A percentile compares a stretch with the other conserved stretches of the same genome.
These are phyloP conservation scores for Rubia peregrina DNA, from an alignment of 305 asterid species.

Conservation along the genomic window DNA sequence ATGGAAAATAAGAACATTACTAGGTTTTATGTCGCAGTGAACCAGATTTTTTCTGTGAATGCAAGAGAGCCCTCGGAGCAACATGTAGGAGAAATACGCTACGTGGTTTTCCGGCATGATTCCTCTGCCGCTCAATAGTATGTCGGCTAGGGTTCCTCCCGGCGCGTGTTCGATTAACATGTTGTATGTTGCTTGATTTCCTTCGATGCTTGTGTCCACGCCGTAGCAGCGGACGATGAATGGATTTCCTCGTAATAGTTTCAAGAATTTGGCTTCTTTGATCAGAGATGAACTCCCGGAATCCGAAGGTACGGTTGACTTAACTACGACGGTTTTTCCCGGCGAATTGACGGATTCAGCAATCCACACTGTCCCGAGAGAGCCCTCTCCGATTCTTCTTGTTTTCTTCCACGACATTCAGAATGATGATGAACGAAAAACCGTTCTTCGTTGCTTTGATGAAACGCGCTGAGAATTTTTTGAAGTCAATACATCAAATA, in stretches of 20 bases:
- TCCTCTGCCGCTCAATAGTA: neutral
- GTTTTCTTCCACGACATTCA: neutral
- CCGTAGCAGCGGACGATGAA: neutral
- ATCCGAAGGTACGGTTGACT: neutral
- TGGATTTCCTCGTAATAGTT: neutral
- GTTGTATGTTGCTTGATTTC: neutral
- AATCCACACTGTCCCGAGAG: neutral
- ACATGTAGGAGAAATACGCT: neutral
- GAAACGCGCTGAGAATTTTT: no score
- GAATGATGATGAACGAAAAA: no score
- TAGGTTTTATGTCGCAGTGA: neutral
- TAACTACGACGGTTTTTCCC: neutral
- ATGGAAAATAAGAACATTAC: neutral
- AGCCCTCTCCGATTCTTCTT: neutral
- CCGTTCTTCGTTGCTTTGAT: no score
- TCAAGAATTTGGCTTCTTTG: neutral
- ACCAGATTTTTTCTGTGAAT: neutral
- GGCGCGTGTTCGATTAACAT: neutral
- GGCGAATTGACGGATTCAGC: neutral
- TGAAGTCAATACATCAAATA: no score
- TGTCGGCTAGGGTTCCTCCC: neutral
- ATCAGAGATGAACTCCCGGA: neutral
- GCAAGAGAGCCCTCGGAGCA: neutral
- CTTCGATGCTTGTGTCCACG: neutral
- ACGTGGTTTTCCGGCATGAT: neutral